Conservation (phyloP, 2,329 filamentous ascomycete genomes). For the Hymenoscyphus fructigenus region DNA sequence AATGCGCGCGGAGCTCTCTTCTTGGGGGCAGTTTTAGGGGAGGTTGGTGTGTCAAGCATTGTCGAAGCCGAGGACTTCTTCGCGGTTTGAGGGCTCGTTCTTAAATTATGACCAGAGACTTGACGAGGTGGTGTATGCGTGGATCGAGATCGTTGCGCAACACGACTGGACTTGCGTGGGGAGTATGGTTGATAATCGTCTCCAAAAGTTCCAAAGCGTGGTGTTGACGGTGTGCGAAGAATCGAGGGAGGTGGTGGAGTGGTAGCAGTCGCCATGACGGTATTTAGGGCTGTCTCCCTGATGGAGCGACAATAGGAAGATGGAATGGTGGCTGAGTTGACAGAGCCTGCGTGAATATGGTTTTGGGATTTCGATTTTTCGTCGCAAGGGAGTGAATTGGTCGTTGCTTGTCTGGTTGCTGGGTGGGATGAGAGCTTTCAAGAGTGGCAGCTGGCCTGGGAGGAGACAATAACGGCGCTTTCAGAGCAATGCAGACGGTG, state of each 20-base stretch:
- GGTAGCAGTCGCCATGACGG: slow-evolving; percentile 36
- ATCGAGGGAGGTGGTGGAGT: slow-evolving; percentile 60
- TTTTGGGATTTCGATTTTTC: neutral
- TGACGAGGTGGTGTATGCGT: slow-evolving; percentile 54
- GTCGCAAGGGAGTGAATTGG: neutral
- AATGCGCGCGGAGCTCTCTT: slow-evolving; percentile 25
- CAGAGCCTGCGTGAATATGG: neutral
- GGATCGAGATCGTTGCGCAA: slow-evolving; percentile 52
- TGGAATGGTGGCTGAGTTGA: neutral
- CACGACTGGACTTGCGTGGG: slow-evolving; percentile 66
- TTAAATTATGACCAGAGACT: slow-evolving; percentile 26
- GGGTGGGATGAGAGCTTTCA: neutral
- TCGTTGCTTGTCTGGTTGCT: neutral
- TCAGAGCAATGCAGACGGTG: neutral
- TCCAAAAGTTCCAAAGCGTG: slow-evolving; percentile 59
- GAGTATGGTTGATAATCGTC: slow-evolving; percentile 74
- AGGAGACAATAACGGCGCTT: neutral
- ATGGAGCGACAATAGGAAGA: neutral
- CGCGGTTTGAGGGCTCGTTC: slow-evolving; percentile 23
- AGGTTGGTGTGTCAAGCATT: slow-evolving; percentile 20
- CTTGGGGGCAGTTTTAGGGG: slow-evolving; percentile 32
- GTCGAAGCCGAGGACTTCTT: slow-evolving; percentile 27
- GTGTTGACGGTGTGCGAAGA: slow-evolving; percentile 67
- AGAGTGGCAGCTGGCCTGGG: neutral
- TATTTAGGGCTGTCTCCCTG: neutral